Evolutionary conservation across 257 asterid species (phyloP).

Genomic region (Lantana camara): DNA sequence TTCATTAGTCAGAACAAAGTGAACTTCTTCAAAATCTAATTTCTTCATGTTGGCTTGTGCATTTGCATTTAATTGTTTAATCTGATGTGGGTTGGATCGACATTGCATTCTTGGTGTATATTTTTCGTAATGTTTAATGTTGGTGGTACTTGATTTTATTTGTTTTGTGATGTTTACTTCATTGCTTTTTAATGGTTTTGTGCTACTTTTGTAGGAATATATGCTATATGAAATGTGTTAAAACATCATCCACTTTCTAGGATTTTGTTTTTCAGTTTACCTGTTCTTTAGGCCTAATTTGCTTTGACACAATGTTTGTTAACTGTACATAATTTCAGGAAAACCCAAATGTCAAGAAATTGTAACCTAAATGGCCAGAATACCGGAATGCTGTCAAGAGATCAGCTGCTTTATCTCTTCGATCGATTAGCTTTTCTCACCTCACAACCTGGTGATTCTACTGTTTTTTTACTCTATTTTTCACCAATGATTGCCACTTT

Average conservation of each 20-base stretch:
- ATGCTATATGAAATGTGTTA: neutral
- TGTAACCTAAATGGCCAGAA: no score
- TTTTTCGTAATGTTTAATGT: neutral
- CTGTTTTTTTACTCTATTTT: neutral
- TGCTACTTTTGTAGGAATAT: neutral
- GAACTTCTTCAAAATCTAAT: neutral
- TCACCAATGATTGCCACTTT: no score
- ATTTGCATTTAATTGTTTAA: slow-evolving; percentile 8
- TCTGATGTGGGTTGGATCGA: slow-evolving; percentile 8
- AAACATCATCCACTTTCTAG: slow-evolving; percentile 2
- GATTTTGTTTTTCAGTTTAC: neutral
- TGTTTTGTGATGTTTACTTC: neutral
- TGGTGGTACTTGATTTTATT: neutral
- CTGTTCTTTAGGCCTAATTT: no score
- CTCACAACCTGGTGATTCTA: slow-evolving; percentile 60
- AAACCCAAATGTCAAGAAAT: no score
- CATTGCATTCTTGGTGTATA: slow-evolving; percentile 18
- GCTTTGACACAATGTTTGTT: no score
- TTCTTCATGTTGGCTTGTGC: neutral
- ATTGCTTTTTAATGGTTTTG: no score
- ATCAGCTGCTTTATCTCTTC: slow-evolving; percentile 71
- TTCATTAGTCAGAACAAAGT: neutral
- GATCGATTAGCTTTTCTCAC: slow-evolving; percentile 71
- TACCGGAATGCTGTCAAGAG: slow-evolving; percentile 71
- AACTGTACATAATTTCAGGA: neutral